phyloP scores from a whole-genome alignment of 345 rosid genomes.

The Aquilaria sinensis region DNA sequence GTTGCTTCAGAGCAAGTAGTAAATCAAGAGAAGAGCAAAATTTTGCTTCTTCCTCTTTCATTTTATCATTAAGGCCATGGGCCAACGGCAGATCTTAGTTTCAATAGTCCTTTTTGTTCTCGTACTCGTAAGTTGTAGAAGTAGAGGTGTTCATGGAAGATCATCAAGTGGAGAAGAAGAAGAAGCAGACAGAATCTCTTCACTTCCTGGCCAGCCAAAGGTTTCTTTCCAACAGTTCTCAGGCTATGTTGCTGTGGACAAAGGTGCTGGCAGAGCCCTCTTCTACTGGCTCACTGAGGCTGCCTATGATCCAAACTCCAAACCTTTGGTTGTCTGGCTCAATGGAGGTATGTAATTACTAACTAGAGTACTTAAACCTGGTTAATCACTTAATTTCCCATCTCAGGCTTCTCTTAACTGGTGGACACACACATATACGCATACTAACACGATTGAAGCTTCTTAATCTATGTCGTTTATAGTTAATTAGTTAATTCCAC shows the following conservation, averaged over 20 bases:
- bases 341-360: conserved; percentile 60
- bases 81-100: conserved; percentile 22
- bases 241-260: conserved; percentile 77
- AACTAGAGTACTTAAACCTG: too few relatives aligned
- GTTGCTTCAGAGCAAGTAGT: too few relatives aligned
- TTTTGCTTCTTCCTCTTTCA: conserved; percentile 8
- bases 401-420: not conserved
- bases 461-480: not conserved
- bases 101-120: conserved; percentile 20
- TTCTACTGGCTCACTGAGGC: conserved; percentile 97
- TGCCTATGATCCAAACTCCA: conserved; percentile 36
- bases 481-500: conserved; percentile 15
- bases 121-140: not conserved
- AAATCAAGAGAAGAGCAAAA: conserved; percentile 11
- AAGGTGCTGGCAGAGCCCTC: conserved; percentile 69
- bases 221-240: conserved; percentile 88
- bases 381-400: too few relatives aligned
- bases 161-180: conserved; percentile 12
- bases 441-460: not conserved
- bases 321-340: conserved; percentile 91
- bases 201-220: conserved; percentile 93
- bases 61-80: conserved; percentile 19
- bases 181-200: conserved; percentile 59
- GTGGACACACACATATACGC: not conserved
- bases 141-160: conserved; percentile 11